These are phyloP conservation scores for Knoxdaviesia proteae DNA, from an alignment of 2,329 filamentous ascomycete species.

Conservation along the genomic window DNA sequence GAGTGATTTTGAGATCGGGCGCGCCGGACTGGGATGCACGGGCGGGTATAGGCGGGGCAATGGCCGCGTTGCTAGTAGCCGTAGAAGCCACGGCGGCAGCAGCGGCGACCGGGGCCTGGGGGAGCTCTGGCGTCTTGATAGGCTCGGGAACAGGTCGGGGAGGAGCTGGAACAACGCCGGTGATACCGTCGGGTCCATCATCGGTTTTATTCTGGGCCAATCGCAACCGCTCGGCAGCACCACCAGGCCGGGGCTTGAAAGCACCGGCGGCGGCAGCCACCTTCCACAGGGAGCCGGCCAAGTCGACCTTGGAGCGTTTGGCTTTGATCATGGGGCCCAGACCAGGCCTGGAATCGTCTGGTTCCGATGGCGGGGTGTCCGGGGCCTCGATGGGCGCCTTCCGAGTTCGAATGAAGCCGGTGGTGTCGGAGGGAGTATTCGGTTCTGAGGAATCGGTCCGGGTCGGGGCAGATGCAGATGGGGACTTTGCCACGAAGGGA, in stretches of 20 bases:
- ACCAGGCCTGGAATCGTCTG: constrained; percentile 41
- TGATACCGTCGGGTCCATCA: constrained; percentile 73
- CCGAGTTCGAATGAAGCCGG: constrained; percentile 4
- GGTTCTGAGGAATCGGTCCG: constrained; percentile 7
- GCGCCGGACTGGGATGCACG: constrained; percentile 16
- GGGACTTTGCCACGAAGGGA: too few species aligned
- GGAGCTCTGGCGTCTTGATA: constrained; percentile 11
- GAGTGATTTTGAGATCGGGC: constrained; percentile 38
- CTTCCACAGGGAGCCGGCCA: constrained; percentile 60
- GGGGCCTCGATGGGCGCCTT: not conserved
- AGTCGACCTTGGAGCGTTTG: constrained; percentile 49
- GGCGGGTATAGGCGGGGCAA: constrained; percentile 9
- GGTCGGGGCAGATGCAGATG: too few species aligned
- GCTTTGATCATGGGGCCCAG: constrained; percentile 81
- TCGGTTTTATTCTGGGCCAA: constrained; percentile 34
- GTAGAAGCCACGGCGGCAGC: constrained; percentile 7
- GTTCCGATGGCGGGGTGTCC: constrained; percentile 5
- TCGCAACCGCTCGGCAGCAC: constrained; percentile 60
- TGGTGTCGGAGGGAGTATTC: constrained; percentile 2
- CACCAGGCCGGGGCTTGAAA: constrained; percentile 77
- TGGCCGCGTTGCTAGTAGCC: not conserved
- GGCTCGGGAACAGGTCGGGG: constrained; percentile 15
- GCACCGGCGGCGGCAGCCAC: constrained; percentile 42
- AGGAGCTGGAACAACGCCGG: constrained; percentile 67
- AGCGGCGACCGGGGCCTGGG: constrained; percentile 8